Base-by-base conservation (phyloP, 2,329 filamentous ascomycete species). In the Dendrostoma leiphaemia region DNA sequence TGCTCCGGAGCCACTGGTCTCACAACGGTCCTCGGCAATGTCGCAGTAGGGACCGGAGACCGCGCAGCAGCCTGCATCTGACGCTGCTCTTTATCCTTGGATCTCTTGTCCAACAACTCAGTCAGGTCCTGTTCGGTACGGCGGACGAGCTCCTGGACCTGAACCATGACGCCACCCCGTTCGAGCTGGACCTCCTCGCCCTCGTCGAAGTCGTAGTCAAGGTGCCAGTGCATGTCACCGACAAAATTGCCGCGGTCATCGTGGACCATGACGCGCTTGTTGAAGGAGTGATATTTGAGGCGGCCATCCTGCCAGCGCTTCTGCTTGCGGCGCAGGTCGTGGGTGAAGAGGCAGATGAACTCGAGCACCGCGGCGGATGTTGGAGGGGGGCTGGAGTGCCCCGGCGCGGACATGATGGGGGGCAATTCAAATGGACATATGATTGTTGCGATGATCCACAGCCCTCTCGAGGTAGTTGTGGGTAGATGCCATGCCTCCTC, bases 231-330 rank as follows among this genome's bases (percentile, higher is more conserved):
- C 29, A 85, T 83, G 67, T 96, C 92, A 3, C 91, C 92, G 26
- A 97, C 80, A 60, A 87, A 90, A 67, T 92, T 90, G 0, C 89
- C 84, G 2, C 82, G 76, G 44, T 90, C 85, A 68, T 96, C 91
- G 63, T 94, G 93, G 6, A 95, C 89, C 90, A 97, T 95, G 56
- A 94, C 77, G 4, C 90, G 85, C 66, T 86, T 90, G 74, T 97
- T 97, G 81, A 96, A 96, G 1, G 89, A 88, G 66, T 97, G 92
- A 60, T 88, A 96, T 60, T 88, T 89, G 58, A 97, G 81, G 48
- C 85, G 85, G 32, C 93, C 92, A 85, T 97, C 92, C 65, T 96
- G 90, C 92, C 92, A 97, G 57, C 90, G 80, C 69, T 97, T 97
- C 62, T 90, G 86, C 73, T 97, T 97, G 53, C 90, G 85, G 48